A percentile compares a stretch with the other conserved stretches of the same genome.
Evolutionary conservation across 2,329 filamentous ascomycete species (phyloP).

Genomic region (Geoglossum cookeanum): DNA sequence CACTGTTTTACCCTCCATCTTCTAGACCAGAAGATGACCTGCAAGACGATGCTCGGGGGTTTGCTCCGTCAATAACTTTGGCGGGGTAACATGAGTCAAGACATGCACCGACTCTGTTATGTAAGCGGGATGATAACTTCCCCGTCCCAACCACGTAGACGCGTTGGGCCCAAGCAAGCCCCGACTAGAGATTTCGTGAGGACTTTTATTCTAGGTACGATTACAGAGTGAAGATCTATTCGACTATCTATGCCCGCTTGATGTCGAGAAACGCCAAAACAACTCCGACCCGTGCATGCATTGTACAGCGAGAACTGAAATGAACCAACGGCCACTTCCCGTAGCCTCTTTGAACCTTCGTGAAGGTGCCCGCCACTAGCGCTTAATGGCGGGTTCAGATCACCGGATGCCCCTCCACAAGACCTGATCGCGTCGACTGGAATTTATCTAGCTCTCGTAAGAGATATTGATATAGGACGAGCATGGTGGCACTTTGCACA

Average conservation of each 20-base stretch:
- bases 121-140: neutral
- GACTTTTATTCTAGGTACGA: neutral
- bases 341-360: too few relatives aligned
- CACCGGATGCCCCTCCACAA: neutral
- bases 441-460: conserved; percentile 54
- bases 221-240: conserved; percentile 1
- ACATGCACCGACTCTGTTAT: neutral
- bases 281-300: neutral
- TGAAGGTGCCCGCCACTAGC: too few relatives aligned
- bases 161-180: neutral
- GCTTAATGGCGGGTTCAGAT: neutral
- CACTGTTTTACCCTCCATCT: neutral
- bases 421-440: conserved; percentile 15
- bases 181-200: neutral
- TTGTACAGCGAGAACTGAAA: neutral
- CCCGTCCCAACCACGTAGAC: neutral
- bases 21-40: neutral
- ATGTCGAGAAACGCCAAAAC: neutral
- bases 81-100: neutral
- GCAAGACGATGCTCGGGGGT: neutral
- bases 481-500: conserved; percentile 90
- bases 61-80: neutral
- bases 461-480: conserved; percentile 83
- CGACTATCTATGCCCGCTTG: neutral
- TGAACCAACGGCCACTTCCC: too few relatives aligned